Base-by-base conservation (phyloP, 768 basidiomycete genomes). In the Lyophyllum shimeji region DNA sequence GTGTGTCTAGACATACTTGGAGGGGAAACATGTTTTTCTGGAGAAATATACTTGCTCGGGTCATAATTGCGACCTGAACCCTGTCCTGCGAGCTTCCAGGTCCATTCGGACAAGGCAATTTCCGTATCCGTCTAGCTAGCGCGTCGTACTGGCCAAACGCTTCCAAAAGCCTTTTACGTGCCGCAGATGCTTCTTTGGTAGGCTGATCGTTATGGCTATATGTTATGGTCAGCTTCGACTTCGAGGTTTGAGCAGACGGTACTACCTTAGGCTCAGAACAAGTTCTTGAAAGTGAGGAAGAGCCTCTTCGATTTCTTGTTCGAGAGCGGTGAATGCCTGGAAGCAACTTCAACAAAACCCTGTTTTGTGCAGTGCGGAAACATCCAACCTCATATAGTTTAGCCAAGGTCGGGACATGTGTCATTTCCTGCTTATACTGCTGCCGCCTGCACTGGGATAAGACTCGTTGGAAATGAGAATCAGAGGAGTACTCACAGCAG, bases 271-370 rank as follows among this genome's bases (percentile, higher is more conserved):
- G 9, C 79, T 82, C 40, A 89, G 68, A 25, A 97, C 69, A 23
- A 95, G 77, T 65, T 96, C 94, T 63, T 96, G 93, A 67, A 96
- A 95, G 59, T 87, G 84, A 2, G 94, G 93, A 3, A 98, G 78
- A 1, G 84, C 74, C 29, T 88, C 89, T 66, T 93, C 90, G n/a
- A 98, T 95, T 61, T 98, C 95, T 51, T 82, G 80, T 73, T 99
- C 95, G 7, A 97, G 73, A 37, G 65, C 68, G 34, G 92, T 73
- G 57, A 98, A 85, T 0, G 82, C 81, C 82, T 93, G 69, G 7
- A 40, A 18, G 25, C 39, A 18, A 27, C 37, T 42, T 40, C 40
- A 42, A 46, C 11, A 29, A 45, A 40, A 45, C 21, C 52, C 46
- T 43, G 42, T 4, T 29, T 7, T 17, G n/a, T 8, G n/a, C 21